Base-by-base conservation (phyloP, 148 eudicot species). In the Pouteria glomerata region DNA sequence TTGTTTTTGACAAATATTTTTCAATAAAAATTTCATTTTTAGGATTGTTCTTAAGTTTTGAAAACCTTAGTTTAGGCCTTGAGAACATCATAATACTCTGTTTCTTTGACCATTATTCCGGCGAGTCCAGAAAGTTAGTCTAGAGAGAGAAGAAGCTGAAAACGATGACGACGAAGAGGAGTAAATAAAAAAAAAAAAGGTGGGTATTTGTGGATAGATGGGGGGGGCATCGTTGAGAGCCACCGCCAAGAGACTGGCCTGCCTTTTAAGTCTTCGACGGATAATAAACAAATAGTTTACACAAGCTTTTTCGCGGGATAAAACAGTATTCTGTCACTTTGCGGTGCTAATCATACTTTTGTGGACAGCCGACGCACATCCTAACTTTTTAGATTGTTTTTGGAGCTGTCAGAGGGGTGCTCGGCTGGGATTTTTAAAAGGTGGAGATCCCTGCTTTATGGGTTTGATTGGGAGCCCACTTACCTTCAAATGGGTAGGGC, bases 71-170 rank as follows among this genome's bases (percentile, higher is more conserved):
- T n/a, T n/a, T n/a, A n/a, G n/a, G n/a, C n/a, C n/a, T n/a, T n/a
- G n/a, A 93, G 92, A 79, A 84, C 71, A 73, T 90, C 97, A 75
- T 93, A 93, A 72, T 82, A 94, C 78, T 90, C 97, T 1, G 91
- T 83, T 76, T 91, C 98, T 80, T 84, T 85, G 57, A 87, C 96
- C 97, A 91, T 93, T 53, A 6, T 67, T 73, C 37, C 4, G 4
- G 37, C 15, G 21, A 27, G 44, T 44, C 27, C 66, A 21, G 26
- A 69, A 23, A 37, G 23, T 33, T 27, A 31, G 42, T 30, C 61
- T 11, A 51, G 72, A 39, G 50, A 73, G 60, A 64, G 66, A 47
- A 72, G 34, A 13, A 42, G 63, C 60, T 6, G 33, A 13, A 57
- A 52, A 69, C 12, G 45, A 24, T 21, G 48, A 24, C 4, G 24